Percentiles rank a stretch among this genome's conserved stretches.
phyloP scores from a whole-genome alignment of 441 rosid species.

The Corymbia calophylla region DNA sequence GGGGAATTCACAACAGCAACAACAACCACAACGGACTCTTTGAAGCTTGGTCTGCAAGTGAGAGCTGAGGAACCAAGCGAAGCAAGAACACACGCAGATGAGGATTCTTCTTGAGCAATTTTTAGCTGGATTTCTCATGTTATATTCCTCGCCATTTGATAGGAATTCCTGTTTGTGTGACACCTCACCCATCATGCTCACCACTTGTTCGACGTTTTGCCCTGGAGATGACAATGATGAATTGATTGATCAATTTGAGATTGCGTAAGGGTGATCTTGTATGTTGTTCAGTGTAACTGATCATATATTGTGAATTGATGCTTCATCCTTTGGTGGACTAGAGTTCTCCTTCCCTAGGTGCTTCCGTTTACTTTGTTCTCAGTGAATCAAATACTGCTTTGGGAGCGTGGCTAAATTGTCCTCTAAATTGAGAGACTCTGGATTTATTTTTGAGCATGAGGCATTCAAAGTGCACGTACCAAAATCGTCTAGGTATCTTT shows the following conservation, averaged over 20 bases:
- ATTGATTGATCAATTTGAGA: not conserved
- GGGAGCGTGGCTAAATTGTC: not conserved
- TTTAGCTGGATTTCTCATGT: not conserved
- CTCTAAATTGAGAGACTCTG: too few relatives aligned
- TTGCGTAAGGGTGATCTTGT: not conserved
- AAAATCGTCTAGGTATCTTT: too few relatives aligned
- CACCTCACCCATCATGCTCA: not conserved
- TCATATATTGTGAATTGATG: not conserved
- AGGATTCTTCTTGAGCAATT: not conserved
- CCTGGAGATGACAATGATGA: not conserved
- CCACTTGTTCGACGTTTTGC: not conserved
- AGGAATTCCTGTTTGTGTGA: too few relatives aligned
- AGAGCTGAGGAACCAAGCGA: too few relatives aligned
- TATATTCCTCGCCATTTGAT: too few relatives aligned
- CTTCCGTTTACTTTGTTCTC: not conserved
- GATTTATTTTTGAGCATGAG: too few relatives aligned
- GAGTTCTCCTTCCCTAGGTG: not conserved
- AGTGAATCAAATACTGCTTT: not conserved
- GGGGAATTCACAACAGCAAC: too few relatives aligned
- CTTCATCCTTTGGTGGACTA: not conserved
- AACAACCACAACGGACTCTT: too few relatives aligned
- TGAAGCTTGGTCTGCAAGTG: too few relatives aligned
- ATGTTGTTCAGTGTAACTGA: not conserved
- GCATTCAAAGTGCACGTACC: not conserved
- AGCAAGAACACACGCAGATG: too few relatives aligned